Evolutionary conservation across 257 asterid species (phyloP), one percentile per base, ranked within the genome.

Genomic region (Vinca minor): DNA sequence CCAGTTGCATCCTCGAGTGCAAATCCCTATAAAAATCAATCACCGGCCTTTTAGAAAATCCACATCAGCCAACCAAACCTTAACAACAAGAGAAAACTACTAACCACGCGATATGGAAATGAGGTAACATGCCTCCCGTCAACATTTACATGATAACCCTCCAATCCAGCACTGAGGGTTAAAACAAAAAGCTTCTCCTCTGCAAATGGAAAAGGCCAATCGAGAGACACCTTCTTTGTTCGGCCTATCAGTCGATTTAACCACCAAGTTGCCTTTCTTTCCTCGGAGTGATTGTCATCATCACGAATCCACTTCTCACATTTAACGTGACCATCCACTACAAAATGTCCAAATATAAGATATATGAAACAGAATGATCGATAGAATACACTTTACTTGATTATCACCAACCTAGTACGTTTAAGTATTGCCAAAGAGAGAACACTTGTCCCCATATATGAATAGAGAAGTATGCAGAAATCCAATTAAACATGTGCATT

Each of bases 1-100:
- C 98, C 98, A 17, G 98, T 92, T 59, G 98, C 96, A 79, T 92
- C 98, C 76, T 92, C 96, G 9, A 89, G 95, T 4, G 91, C 79
- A 76, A 89, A 92, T 60, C 96, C 98, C 98, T 92, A 63, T 14
- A 63, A 48, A 53, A n/a, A 65, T 15, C 25, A 29, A 29, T 15
- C 8, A 26, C 67, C 63, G 41, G 52, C 28, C 63, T 60, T 62
- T 65, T 62, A 42, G 44, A 71, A 34, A 63, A 64, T 42, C 14
- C 32, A 15, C 14, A 36, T 52, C 44, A 29, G 34, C 45, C 17
- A 10, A 41, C 31, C 25, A 47, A 25, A 36, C 53, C 29, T 18
- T 34, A 23, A 18, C n/a, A 12, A 52, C 42, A 66, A 31, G 41
- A 39, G 59, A 6, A 71, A 29, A 61, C 13, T 57, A 79, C 91